Base-by-base conservation (phyloP, 768 basidiomycete genomes). In the Tylopilus intermedius region DNA sequence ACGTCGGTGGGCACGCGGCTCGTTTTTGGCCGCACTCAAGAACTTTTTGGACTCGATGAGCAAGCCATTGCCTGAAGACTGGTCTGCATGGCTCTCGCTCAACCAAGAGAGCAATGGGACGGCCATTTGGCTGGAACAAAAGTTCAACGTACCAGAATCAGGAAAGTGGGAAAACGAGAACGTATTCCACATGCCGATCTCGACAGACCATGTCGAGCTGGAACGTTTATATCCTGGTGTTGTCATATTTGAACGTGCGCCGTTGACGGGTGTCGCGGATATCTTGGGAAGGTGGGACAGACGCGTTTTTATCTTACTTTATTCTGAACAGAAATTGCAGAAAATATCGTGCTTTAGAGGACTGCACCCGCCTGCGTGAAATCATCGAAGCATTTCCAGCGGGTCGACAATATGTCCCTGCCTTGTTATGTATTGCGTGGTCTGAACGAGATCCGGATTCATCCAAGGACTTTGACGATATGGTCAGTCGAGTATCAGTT, bases 51-150 rank as follows among this genome's bases (percentile, higher is more conserved):
- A 65, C 62, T 40, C 74, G 71, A 56, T 72, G 13, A 49, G 60
- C 33, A 40, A 47, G 54, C 30, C 66, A 63, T 4, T 65, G 71
- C 51, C 70, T 61, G 43, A 59, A 2, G 69, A 78, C 7, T 89
- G 86, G 84, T 74, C 76, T 24, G 67, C 81, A 37, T 90, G 88
- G 88, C 63, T 90, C n/a, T 87, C 88, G 3, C 73, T 81, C 60
- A 89, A 90, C 61, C 79, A 81, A 11, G 82, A 82, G 52, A 81
- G 76, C 58, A 86, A 89, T 59, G 80, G 79, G 18, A 90, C 88
- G 8, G 86, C 87, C 3, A 88, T 89, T 37, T 90, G 88, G 88
- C 60, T 90, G 39, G 83, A 89, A 61, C 75, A 76, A 58, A 91
- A 91, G 67, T 89, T 90, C 54, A 76, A 83, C 56, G 75, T 88